Percentiles rank a stretch among this genome's conserved stretches.
Conservation (phyloP, 352 stramenopile species). For the Phytophthora hybrid region DNA sequence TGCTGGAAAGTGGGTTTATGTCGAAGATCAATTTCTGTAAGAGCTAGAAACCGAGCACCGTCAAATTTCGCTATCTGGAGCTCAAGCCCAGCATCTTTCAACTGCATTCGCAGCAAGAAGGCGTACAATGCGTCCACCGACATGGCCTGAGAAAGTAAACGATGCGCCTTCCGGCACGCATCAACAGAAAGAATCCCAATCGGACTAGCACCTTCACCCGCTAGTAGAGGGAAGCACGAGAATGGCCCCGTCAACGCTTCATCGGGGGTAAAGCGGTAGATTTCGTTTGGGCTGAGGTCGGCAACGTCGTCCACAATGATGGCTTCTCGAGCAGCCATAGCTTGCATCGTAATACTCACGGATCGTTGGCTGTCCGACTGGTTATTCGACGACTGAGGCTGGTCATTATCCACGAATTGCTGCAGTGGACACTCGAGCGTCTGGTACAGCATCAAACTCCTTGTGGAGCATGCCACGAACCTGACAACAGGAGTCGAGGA, state of each 20-base stretch:
- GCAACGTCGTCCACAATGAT: conserved; percentile 59
- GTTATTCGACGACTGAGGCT: conserved; percentile 12
- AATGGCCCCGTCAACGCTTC: conserved; percentile 52
- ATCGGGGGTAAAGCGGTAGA: conserved; percentile 38
- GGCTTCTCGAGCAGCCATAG: conserved; percentile 36
- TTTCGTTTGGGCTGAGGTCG: conserved; percentile 5
- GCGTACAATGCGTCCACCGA: conserved; percentile 48
- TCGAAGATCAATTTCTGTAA: conserved; percentile 63
- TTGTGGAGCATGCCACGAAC: conserved; percentile 58
- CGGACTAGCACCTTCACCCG: neutral
- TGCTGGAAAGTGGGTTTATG: conserved; percentile 57
- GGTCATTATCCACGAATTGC: neutral
- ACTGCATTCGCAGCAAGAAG: conserved; percentile 65
- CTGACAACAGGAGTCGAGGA: conserved; percentile 47
- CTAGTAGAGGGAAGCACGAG: conserved; percentile 59
- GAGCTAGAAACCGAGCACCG: conserved; percentile 49
- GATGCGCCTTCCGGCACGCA: conserved; percentile 56
- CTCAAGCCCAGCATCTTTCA: conserved; percentile 57
- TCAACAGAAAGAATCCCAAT: conserved; percentile 74
- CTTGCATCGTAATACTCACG: conserved; percentile 45
- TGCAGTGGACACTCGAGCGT: conserved; percentile 35
- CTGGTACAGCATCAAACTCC: conserved; percentile 58
- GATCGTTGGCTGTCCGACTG: conserved; percentile 5
- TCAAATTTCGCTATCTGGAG: conserved; percentile 54
- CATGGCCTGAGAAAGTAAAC: conserved; percentile 68